Base-by-base conservation (phyloP, 352 stramenopile genomes). In the Phytophthora hibernalis region DNA sequence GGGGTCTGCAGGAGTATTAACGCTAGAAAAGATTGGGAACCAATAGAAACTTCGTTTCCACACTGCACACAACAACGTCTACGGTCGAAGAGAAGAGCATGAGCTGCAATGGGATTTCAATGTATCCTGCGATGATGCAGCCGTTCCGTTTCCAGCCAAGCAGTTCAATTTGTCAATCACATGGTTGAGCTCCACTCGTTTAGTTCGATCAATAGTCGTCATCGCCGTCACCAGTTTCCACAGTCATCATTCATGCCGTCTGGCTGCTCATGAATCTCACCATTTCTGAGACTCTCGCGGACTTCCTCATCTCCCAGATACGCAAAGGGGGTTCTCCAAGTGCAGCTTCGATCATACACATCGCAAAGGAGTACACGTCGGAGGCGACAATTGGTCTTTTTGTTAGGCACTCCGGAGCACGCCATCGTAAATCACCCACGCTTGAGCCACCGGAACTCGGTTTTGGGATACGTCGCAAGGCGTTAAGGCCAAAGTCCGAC, bases 401-500 rank as follows among this genome's bases (percentile, higher is more conserved):
- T 18, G 5, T 51, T 12, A 54, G 30, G 37, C 44, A 48, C 20
- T 62, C n/a, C 30, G 54, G 54, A 13, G 54, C 54, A 9, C 11
- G 47, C 54, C 54, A 62, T 8, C 54, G 45, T 10, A 54, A 22
- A 37, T 40, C 20, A 54, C 30, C 31, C 2, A 11, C 7, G 15
- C 13, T 18, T 30, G 22, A 35, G 16, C 26, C 24, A 4, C 24
- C 20, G 45, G 13, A 6, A 31, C 16, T 31, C 38, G 24, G 20
- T 9, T 26, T 18, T 4, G 42, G 22, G 16, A 26, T 49, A 0
- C n/a, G 9, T 30, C 44, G 55, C n/a, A 63, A 11, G 3, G 33
- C 8, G 15, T 26, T n/a, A 9, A 55, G 44, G 12, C 56, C 56
- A 30, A 52, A 65, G 47, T 65, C 56, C 5, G 47, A 33, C 4